A percentile compares a stretch with the other conserved stretches of the same genome.
Evolutionary conservation across 176 grass and related monocot species (phyloP).

Genomic region (Tillandsia leiboldiana): DNA sequence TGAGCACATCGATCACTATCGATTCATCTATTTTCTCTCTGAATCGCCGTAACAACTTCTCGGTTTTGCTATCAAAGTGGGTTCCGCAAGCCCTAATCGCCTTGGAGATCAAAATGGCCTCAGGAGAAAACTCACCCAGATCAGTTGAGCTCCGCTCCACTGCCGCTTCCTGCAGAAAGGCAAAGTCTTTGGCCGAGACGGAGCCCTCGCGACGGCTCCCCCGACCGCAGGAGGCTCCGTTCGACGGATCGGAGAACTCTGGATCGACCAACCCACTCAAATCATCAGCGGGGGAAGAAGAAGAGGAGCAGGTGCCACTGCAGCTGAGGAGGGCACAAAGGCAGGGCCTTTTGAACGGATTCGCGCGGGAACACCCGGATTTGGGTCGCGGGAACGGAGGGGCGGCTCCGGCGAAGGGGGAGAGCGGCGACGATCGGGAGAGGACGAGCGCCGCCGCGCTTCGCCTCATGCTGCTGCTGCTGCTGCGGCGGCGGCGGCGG

Average conservation of each 20-base stretch:
- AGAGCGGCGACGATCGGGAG: slow-evolving; percentile 6
- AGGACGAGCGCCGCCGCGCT: slow-evolving; percentile 24
- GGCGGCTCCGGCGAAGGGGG: not conserved
- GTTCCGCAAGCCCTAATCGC: slow-evolving; percentile 39
- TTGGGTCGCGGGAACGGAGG: not conserved
- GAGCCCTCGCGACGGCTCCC: slow-evolving; percentile 26
- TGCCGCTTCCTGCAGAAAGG: slow-evolving; percentile 42
- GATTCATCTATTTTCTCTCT: slow-evolving; percentile 49
- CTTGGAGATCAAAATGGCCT: slow-evolving; percentile 67
- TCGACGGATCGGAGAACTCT: slow-evolving; percentile 9
- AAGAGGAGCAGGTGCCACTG: slow-evolving; percentile 16
- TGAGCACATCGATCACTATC: slow-evolving; percentile 55
- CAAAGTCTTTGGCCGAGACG: slow-evolving; percentile 49
- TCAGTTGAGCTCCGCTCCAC: not conserved
- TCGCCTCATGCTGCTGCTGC: slow-evolving; percentile 26
- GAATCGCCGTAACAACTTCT: slow-evolving; percentile 54
- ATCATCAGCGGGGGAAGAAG: slow-evolving; percentile 22
- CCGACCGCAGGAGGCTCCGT: slow-evolving; percentile 10
- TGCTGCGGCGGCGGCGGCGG: slow-evolving; percentile 12
- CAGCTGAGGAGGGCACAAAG: slow-evolving; percentile 12
- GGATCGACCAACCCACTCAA: slow-evolving; percentile 30
- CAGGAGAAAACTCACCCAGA: slow-evolving; percentile 18
- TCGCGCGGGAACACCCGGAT: slow-evolving; percentile 1
- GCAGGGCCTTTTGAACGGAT: slow-evolving; percentile 16
- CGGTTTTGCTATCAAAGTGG: slow-evolving; percentile 36